Evolutionary conservation across 1,139 yeast species (phyloP), one percentile per base, ranked within the genome.

Genomic region (Kurtzmaniella quercitrusa): DNA sequence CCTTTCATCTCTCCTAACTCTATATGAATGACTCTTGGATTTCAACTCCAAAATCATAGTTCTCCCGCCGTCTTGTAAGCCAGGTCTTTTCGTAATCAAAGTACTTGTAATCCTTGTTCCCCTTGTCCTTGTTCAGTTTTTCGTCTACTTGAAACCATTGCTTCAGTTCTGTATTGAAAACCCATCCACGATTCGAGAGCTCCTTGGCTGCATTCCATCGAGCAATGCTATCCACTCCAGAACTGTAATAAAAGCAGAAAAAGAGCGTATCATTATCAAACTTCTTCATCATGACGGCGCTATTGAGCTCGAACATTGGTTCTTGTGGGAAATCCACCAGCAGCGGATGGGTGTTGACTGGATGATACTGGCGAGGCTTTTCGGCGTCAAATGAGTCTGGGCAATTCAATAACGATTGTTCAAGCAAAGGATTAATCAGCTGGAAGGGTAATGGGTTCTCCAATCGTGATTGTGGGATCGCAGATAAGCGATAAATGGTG

Each of bases 371-470:
- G 50, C 83, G 75, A 25, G 98, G 97, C 51, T 79, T 81, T 56
- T 93, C 97, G 1, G 96, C 85, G 60, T 91, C 94, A 49, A 82
- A 77, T 1, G 97, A 88, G 63, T 93, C 98, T 0, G 99, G 98
- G 61, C 97, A 89, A 57, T 87, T 85, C 54, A 88, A 70, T 49
- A 88, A 73, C 2, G 97, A 90, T 2, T 77, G 75, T 60, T 90
- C 95, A 52, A 91, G 69, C 52, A 79, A 64, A 44, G 70, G 72
- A 46, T 80, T 70, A 38, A 86, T 82, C 7, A 77, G 67, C 16
- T 74, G 73, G 46, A 81, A 73, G 8, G 85, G 76, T 29, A 81
- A 72, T 34, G 90, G 88, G 49, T 68, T 63, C 39, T 54, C 57
- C 41, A 73, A 57, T 38, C 78, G 58, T 19, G 62, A 51, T 45